phyloP scores from a whole-genome alignment of 768 basidiomycete genomes.

The Naganishia antarctica region DNA sequence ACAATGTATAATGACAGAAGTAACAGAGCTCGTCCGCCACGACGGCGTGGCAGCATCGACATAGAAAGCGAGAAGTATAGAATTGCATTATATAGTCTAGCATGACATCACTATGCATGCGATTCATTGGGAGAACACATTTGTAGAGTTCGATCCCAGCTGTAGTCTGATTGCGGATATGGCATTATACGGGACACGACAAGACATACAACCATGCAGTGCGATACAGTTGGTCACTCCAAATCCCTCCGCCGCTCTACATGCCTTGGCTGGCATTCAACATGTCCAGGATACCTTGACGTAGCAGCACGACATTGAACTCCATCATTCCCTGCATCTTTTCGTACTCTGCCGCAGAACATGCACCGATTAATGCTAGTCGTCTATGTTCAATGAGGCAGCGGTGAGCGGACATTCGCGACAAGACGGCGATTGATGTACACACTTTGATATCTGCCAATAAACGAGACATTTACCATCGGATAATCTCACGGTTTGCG shows the following conservation, averaged over 20 bases:
- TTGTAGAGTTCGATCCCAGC: too few relatives aligned
- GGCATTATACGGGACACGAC: background rate
- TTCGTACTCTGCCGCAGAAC: slow-evolving; percentile 42
- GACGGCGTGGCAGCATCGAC: background rate
- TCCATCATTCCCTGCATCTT: slow-evolving; percentile 45
- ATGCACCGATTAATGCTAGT: slow-evolving; percentile 41
- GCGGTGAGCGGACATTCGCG: background rate
- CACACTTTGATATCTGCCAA: slow-evolving; percentile 49
- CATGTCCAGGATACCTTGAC: slow-evolving; percentile 46
- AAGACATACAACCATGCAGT: background rate
- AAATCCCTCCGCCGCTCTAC: background rate
- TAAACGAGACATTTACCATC: slow-evolving; percentile 44
- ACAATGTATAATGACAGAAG: background rate
- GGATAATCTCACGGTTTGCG: slow-evolving; percentile 17
- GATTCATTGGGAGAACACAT: too few relatives aligned
- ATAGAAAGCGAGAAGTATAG: background rate
- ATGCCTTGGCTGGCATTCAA: slow-evolving; percentile 34
- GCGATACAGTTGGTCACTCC: slow-evolving; percentile 1
- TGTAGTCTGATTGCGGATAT: too few relatives aligned
- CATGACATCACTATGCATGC: too few relatives aligned
- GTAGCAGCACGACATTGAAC: slow-evolving; percentile 47
- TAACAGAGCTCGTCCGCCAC: background rate
- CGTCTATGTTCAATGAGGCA: slow-evolving; percentile 25
- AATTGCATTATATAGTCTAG: background rate
- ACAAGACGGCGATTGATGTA: background rate